Conservation (phyloP, 805 yeast genomes). For the Wickerhamomyces rabaulensis region DNA sequence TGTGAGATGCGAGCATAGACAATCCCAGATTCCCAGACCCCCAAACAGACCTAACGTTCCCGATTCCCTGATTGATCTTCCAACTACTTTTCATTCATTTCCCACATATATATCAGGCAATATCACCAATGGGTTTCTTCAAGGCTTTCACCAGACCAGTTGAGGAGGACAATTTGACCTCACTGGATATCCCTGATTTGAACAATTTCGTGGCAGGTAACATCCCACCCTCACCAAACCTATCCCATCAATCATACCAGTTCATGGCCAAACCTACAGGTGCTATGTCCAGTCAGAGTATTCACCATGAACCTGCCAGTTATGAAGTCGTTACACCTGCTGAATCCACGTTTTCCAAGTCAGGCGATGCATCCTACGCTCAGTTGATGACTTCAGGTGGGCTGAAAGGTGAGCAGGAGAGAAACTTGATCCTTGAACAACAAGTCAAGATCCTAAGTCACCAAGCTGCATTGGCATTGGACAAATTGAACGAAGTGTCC, state of each 20-base stretch:
- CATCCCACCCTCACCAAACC: not conserved
- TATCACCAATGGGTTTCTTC: constrained; percentile 6
- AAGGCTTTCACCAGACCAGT: not conserved
- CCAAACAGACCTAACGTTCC: not conserved
- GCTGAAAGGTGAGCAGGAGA: constrained; percentile 22
- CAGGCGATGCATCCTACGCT: not conserved
- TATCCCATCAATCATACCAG: not conserved
- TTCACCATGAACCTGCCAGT: not conserved
- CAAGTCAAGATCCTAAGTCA: constrained; percentile 21
- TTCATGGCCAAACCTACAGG: not conserved
- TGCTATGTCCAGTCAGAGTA: not conserved
- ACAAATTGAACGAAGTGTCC: constrained; percentile 17
- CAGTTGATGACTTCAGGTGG: constrained; percentile 12
- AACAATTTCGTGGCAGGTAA: not conserved
- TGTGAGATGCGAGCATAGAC: not conserved
- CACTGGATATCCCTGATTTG: constrained; percentile 16
- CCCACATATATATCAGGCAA: not conserved
- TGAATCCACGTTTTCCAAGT: constrained; percentile 8
- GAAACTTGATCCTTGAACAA: constrained; percentile 23
- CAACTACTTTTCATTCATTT: not conserved
- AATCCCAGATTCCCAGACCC: not conserved
- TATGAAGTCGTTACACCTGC: constrained; percentile 6
- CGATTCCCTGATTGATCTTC: not conserved
- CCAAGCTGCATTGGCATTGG: constrained; percentile 24
- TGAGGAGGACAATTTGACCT: constrained; percentile 9